Base-by-base conservation (phyloP, 768 basidiomycete genomes). In the Dentipellis sp. region DNA sequence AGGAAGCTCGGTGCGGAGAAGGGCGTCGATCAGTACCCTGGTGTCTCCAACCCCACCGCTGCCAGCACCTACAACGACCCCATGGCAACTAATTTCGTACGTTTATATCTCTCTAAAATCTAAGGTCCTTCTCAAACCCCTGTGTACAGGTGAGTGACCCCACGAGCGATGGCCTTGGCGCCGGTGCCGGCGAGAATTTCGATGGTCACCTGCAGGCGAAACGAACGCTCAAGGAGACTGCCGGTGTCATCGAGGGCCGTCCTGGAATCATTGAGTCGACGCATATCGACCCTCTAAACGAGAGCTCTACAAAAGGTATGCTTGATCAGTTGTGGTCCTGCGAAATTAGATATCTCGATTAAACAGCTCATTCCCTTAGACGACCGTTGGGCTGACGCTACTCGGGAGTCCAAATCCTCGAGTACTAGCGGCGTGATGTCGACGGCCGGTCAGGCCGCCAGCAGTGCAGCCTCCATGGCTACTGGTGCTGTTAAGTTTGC, bases 211-310 rank as follows among this genome's bases (percentile, higher is more conserved):
- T 66, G 46, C 65, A 76, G 34, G 76, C 77, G 3, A 65, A 68
- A 53, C 71, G 70, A 19, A 65, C 63, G 46, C 69, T 77, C 64
- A 74, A 70, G 55, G 57, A 73, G 54, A 66, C 70, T 7, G 73
- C 77, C 9, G 78, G 81, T 17, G 79, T 80, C 37, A 66, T 77
- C 39, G 81, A 82, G 64, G 74, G 72, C 12, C 74, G 72, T 2
- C 78, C 81, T 6, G 79, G 80, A 16, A 80, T 82, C 60, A 79
- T 83, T 59, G 79, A 83, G 66, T 67, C 71, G 35, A 70, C 78
- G 21, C 68, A 79, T 60, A 79, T 82, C 53, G 78, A 78, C 53
- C 80, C 80, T 19, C 65, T 81, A 62, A 72, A 73, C 56, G 71
- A 78, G 52, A 68, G 72, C 56, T 71, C 72, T 5, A 74, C 72